phyloP scores from a whole-genome alignment of 2,329 filamentous ascomycete species.

The Ascocoryne sarcoides region DNA sequence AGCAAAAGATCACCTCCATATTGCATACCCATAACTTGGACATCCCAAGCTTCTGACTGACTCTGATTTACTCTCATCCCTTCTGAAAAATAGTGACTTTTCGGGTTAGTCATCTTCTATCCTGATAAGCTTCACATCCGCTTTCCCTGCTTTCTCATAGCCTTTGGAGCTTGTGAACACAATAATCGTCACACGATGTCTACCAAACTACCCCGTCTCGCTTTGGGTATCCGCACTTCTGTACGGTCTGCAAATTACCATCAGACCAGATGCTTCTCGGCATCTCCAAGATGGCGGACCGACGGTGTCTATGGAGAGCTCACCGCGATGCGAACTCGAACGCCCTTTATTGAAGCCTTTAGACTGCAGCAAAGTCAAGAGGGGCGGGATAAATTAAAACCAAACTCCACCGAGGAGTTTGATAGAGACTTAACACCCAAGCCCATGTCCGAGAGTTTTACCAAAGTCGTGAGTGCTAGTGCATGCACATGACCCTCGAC shows the following conservation, averaged over 20 bases:
- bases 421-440: slow-evolving; percentile 48
- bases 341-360: slow-evolving; percentile 61
- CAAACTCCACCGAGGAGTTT: slow-evolving; percentile 25
- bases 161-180: no score
- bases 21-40: no score
- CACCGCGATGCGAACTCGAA: slow-evolving; percentile 50
- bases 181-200: not conserved
- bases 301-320: slow-evolving; percentile 54
- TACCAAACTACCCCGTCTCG: not conserved
- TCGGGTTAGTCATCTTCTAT: no score
- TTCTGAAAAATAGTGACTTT: no score
- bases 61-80: no score
- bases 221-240: not conserved
- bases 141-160: no score
- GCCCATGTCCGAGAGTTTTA: slow-evolving; percentile 59
- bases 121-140: no score
- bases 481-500: slow-evolving; percentile 7
- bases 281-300: slow-evolving; percentile 12
- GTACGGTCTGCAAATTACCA: not conserved
- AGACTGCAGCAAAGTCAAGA: slow-evolving; percentile 40
- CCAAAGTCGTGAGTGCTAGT: slow-evolving; percentile 49
- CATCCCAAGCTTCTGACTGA: no score
- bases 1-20: no score
- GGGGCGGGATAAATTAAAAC: slow-evolving; percentile 11
- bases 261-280: slow-evolving; percentile 14